Evolutionary conservation across 148 eudicot species (phyloP).

Genomic region (Vaccinium vitisidaea): DNA sequence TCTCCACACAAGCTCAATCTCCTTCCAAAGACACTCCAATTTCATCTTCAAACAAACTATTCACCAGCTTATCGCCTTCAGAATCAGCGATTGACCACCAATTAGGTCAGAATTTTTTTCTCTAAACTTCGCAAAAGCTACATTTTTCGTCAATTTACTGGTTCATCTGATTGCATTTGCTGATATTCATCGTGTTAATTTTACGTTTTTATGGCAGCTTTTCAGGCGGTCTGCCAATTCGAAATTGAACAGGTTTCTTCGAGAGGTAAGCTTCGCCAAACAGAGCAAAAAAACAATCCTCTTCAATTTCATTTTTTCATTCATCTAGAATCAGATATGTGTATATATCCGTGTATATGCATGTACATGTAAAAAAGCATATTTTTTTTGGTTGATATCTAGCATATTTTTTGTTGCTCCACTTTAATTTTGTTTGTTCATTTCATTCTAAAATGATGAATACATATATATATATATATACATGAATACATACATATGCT

Average conservation of each 20-base stretch:
- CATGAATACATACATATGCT: too few relatives aligned
- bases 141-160: neutral
- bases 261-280: neutral
- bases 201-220: neutral
- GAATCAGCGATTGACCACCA: neutral
- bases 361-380: too few relatives aligned
- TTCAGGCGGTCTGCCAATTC: neutral
- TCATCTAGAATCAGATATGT: neutral
- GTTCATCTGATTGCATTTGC: neutral
- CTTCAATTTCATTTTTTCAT: neutral
- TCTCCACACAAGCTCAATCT: neutral
- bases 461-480: too few relatives aligned
- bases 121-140: neutral
- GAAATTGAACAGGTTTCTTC: neutral
- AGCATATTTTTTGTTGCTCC: too few relatives aligned
- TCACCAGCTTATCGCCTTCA: neutral
- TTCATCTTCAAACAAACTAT: neutral
- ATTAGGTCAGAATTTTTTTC: neutral
- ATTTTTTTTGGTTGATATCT: too few relatives aligned
- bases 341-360: neutral
- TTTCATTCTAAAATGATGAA: neutral
- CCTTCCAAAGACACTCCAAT: neutral
- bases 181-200: neutral
- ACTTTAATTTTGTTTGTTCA: neutral
- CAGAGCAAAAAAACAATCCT: neutral